Percentiles rank a stretch among this genome's conserved stretches.
phyloP scores from a whole-genome alignment of 257 asterid genomes.

The Solanum ossicruentum region DNA sequence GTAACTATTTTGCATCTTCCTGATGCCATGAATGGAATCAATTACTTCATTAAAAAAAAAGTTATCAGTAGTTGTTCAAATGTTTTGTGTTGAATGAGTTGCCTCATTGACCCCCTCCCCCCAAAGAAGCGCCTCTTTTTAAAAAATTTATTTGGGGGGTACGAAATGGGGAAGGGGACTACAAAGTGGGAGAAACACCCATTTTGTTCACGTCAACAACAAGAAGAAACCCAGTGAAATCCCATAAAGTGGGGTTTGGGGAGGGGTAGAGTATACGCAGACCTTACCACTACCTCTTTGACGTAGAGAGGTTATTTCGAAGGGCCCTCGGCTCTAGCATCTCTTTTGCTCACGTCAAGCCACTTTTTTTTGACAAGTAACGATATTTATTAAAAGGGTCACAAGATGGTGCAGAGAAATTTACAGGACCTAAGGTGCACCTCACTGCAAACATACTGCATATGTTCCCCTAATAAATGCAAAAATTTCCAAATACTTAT shows the following conservation, averaged over 20 bases:
- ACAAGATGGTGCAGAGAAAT: neutral
- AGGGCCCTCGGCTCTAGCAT: too few species aligned
- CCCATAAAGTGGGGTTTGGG: too few species aligned
- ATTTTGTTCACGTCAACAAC: neutral
- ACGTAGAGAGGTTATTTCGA: too few species aligned
- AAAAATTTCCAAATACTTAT: neutral
- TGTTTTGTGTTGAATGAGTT: constrained; percentile 90
- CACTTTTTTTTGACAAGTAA: constrained; percentile 9
- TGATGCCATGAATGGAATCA: too few species aligned
- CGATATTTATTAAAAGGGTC: neutral
- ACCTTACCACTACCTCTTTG: too few species aligned
- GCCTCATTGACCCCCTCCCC: constrained; percentile 97
- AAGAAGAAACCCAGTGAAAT: too few species aligned
- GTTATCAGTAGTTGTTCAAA: constrained; percentile 4
- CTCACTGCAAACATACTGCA: neutral
- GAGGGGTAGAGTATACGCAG: too few species aligned
- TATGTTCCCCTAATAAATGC: neutral
- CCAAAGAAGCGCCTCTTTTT: constrained; percentile 63
- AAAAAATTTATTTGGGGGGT: neutral
- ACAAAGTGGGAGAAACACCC: neutral
- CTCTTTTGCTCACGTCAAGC: constrained; percentile 13
- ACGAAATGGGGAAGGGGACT: neutral
- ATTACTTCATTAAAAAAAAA: too few species aligned
- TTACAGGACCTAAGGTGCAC: neutral
- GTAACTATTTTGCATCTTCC: too few species aligned